Evolutionary conservation across 2,329 filamentous ascomycete species (phyloP), one percentile per base, ranked within the genome.

Genomic region (Microdochium bolleyi): DNA sequence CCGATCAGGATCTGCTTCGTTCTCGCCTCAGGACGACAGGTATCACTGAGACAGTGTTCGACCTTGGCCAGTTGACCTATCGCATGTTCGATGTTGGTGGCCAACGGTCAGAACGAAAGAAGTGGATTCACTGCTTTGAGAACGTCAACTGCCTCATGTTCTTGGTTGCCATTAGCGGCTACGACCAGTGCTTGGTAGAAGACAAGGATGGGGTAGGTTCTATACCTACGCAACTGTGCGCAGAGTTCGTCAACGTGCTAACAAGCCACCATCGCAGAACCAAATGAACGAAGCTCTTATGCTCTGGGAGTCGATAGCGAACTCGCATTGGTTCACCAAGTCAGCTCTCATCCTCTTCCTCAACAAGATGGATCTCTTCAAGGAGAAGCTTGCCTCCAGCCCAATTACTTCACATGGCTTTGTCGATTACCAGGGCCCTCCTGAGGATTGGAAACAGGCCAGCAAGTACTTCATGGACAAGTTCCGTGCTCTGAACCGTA

Each of bases 61-160:
- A 95, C 68, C 80, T 95, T 14, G 91, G 91, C 56, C 87, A 92
- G 64, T 80, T 96, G 62, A 95, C 91, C 58, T 96, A 96, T 73
- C 87, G 91, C 63, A 96, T 97, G 91, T 95, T 95, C 70, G 91
- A 96, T 64, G 91, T 95, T 49, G 91, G 91, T 67, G 91, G 91
- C 54, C 91, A 96, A 68, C 80, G 91, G 62, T 95, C 91, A 25
- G 91, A 96, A 71, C 87, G 91, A 57, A 95, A 95, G 80, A 96
- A 96, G 76, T 96, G 91, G 91, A 95, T 96, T 57, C 91, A 96
- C 69, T 94, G 91, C 66, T 96, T 96, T 67, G 91, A 96, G 68
- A 94, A 94, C 58, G 91, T 96, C 57, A 91, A 94, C 64, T 92
- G 89, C 60, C 78, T 97, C 52, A 77, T 97, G 41, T 97, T 97